A percentile compares a stretch with the other conserved stretches of the same genome.
Conservation (phyloP, 352 stramenopile genomes). For the Thalassiosira exigua region DNA sequence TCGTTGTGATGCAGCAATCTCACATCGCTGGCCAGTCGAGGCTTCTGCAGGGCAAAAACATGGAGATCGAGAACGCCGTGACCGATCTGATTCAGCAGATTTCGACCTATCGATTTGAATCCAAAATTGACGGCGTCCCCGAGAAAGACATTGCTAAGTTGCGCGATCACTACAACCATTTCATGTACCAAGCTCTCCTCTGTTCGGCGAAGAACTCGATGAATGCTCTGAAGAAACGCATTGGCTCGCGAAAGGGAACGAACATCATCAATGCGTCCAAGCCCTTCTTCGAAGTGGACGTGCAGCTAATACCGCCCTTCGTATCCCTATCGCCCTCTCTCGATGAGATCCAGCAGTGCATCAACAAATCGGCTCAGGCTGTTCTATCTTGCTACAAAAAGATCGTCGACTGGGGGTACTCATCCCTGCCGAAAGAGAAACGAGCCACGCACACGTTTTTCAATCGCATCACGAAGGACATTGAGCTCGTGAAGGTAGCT, state of each 20-base stretch:
- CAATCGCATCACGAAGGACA: slow-evolving; percentile 97
- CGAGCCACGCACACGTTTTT: slow-evolving; percentile 91
- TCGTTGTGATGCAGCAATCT: slow-evolving; percentile 95
- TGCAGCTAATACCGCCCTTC: slow-evolving; percentile 93
- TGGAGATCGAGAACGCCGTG: slow-evolving; percentile 98
- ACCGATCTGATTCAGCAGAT: slow-evolving; percentile 97
- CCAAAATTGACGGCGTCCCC: slow-evolving; percentile 92
- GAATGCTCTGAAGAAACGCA: slow-evolving; percentile 97
- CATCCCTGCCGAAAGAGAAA: slow-evolving; percentile 65
- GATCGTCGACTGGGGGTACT: slow-evolving; percentile 91
- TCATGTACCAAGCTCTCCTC: slow-evolving; percentile 98
- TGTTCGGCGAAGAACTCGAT: slow-evolving; percentile 98
- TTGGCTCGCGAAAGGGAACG: slow-evolving; percentile 90
- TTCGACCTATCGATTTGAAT: slow-evolving; percentile 93
- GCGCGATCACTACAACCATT: slow-evolving; percentile 99
- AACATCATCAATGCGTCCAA: slow-evolving; percentile 92
- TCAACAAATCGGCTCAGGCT: slow-evolving; percentile 96
- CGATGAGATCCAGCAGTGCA: slow-evolving; percentile 97
- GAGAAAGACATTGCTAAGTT: slow-evolving; percentile 95
- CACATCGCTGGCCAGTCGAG: slow-evolving; percentile 92
- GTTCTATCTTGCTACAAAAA: slow-evolving; percentile 97
- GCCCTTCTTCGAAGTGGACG: slow-evolving; percentile 98
- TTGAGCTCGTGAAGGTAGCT: slow-evolving; percentile 97
- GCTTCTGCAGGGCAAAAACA: slow-evolving; percentile 96
- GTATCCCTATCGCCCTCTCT: slow-evolving; percentile 95